Conservation (phyloP, 441 rosid species). For the Adansonia gregorii region DNA sequence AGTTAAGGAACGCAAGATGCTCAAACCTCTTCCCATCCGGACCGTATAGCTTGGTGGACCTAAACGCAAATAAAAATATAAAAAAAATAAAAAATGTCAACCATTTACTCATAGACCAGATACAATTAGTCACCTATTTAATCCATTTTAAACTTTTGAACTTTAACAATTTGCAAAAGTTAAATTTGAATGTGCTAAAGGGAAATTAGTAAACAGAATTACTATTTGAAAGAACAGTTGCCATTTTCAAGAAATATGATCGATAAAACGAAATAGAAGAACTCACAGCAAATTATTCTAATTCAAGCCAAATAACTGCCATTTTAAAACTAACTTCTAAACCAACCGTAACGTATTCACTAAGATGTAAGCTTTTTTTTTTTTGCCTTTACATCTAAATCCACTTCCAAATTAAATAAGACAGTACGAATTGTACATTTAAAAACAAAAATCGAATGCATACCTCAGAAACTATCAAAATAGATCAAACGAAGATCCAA, state of each 20-base stretch:
- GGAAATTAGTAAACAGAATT: too few relatives aligned
- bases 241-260: neutral
- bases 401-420: neutral
- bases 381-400: neutral
- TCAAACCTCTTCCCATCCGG: constrained; percentile 81
- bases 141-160: neutral
- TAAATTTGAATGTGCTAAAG: too few relatives aligned
- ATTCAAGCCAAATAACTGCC: neutral
- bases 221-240: neutral
- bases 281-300: neutral
- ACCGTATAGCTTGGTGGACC: constrained; percentile 88
- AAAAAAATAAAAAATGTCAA: neutral
- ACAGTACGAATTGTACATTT: neutral
- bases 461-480: neutral
- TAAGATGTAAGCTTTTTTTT: neutral
- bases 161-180: neutral
- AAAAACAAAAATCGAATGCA: neutral
- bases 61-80: constrained; percentile 25
- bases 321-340: neutral
- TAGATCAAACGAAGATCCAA: constrained; percentile 15
- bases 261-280: neutral
- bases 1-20: constrained; percentile 80
- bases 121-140: too few relatives aligned
- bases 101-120: neutral
- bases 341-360: neutral